Conservation (phyloP, 345 rosid species). For the Clarkia xantiana region DNA sequence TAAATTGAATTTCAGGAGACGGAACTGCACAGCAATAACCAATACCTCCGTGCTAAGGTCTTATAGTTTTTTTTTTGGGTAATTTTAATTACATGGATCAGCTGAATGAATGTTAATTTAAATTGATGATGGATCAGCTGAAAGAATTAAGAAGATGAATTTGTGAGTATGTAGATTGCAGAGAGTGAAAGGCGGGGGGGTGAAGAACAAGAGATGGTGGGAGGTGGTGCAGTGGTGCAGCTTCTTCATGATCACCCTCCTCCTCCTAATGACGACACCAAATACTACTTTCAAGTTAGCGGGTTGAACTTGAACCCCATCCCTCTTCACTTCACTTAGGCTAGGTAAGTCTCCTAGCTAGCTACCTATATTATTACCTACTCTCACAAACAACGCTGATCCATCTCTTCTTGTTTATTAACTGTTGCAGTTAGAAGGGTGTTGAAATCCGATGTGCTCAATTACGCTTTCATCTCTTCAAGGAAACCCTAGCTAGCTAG, state of each 20-base stretch:
- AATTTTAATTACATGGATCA: background rate
- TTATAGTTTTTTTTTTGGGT: conserved; percentile 2
- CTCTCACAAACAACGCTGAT: no score
- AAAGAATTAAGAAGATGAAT: no score
- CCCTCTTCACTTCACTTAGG: conserved; percentile 58
- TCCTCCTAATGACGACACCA: conserved; percentile 37
- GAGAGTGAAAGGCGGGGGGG: conserved; percentile 54
- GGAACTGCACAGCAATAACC: conserved; percentile 89
- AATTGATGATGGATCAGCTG: background rate
- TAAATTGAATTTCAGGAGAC: conserved; percentile 37
- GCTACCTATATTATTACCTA: no score
- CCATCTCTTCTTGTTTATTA: no score
- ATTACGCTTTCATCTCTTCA: no score
- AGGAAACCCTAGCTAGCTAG: no score
- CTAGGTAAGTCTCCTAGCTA: conserved; percentile 26
- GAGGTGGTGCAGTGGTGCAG: conserved; percentile 39
- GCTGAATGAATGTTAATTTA: background rate
- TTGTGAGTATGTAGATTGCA: conserved; percentile 36
- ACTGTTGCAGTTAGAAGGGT: no score
- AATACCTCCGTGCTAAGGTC: conserved; percentile 92
- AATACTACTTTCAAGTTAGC: conserved; percentile 68
- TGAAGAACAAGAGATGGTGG: conserved; percentile 59
- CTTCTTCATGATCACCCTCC: conserved; percentile 16
- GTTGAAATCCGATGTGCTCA: no score
- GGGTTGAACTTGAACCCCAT: conserved; percentile 66